phyloP scores from a whole-genome alignment of 2,329 filamentous ascomycete species.

The Fusarium multiceps region DNA sequence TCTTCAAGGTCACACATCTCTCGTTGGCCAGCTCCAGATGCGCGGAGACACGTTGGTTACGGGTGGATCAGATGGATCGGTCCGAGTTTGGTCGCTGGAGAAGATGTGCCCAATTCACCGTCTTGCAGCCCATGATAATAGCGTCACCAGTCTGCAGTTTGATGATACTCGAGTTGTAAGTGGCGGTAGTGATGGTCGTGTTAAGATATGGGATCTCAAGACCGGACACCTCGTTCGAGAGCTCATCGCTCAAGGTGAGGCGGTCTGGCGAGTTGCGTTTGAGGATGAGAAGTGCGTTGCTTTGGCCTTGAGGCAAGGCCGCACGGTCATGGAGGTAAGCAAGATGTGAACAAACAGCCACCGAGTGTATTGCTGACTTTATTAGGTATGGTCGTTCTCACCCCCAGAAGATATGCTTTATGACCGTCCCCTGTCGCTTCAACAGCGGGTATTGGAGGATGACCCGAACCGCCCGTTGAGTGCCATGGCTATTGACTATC shows the following conservation, averaged over 20 bases:
- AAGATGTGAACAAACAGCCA: neutral
- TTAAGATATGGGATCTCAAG: constrained; percentile 98
- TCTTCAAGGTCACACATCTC: constrained; percentile 93
- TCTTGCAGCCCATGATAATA: constrained; percentile 96
- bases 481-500: constrained; percentile 61
- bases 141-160: constrained; percentile 96
- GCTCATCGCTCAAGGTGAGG: constrained; percentile 89
- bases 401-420: constrained; percentile 77
- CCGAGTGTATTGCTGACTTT: constrained; percentile 45
- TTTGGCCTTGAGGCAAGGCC: constrained; percentile 83
- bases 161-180: constrained; percentile 96
- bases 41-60: constrained; percentile 94
- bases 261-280: constrained; percentile 97
- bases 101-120: constrained; percentile 93
- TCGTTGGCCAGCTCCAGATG: constrained; percentile 97
- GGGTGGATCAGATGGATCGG: constrained; percentile 94
- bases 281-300: constrained; percentile 99
- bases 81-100: constrained; percentile 94
- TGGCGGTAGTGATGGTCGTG: constrained; percentile 94
- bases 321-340: constrained; percentile 97
- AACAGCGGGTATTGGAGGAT: constrained; percentile 60
- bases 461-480: constrained; percentile 62
- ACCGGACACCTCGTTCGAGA: constrained; percentile 91
- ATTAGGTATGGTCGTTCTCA: constrained; percentile 92
- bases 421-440: constrained; percentile 63